phyloP scores from a whole-genome alignment of 306 rosid genomes.

The Corylus americana region DNA sequence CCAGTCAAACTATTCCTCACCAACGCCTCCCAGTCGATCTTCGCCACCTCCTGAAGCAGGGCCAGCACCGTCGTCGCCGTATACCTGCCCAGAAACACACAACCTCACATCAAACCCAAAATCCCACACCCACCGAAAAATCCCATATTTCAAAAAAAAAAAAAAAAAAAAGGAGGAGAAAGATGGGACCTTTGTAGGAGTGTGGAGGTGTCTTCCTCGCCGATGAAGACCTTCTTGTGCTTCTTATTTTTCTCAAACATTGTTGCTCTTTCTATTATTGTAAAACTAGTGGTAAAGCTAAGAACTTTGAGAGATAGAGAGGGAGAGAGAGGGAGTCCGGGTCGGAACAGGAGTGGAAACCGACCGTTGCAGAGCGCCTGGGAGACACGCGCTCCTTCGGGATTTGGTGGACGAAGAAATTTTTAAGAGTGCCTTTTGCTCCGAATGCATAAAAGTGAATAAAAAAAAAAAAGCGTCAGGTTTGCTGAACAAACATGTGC shows the following conservation, averaged over 20 bases:
- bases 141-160: neutral
- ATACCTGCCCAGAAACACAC: constrained; percentile 48
- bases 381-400: neutral
- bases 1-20: constrained; percentile 72
- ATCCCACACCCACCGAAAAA: neutral
- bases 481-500: too few species aligned
- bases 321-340: neutral
- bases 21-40: constrained; percentile 77
- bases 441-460: too few species aligned
- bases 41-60: constrained; percentile 71
- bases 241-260: constrained; percentile 49
- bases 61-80: constrained; percentile 52
- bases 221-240: constrained; percentile 38
- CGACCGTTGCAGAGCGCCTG: constrained; percentile 7
- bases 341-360: neutral
- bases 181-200: constrained; percentile 49
- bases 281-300: neutral
- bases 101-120: neutral
- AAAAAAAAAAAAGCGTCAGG: neutral
- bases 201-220: constrained; percentile 52
- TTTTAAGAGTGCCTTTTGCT: neutral
- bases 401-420: neutral
- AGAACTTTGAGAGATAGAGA: neutral
- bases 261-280: neutral
- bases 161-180: neutral